Evolutionary conservation across 495 filamentous ascomycete species (phyloP), one percentile per base, ranked within the genome.

Genomic region (Hyaloscypha variabilis): DNA sequence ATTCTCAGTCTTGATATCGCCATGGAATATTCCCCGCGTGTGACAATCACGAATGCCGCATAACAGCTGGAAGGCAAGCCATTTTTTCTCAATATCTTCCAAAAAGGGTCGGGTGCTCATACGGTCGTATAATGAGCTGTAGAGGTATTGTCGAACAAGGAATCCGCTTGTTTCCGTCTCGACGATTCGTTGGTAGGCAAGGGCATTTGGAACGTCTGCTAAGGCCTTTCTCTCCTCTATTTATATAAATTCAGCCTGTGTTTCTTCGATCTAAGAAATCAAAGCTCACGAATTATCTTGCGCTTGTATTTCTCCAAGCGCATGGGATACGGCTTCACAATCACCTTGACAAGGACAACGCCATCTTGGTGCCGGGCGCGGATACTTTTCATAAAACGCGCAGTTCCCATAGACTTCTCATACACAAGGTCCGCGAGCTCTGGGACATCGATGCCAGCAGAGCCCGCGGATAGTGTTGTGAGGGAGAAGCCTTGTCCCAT

Each of bases 401-500:
- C 93, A 62, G 88, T 90, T 54, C 95, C 96, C 72, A 98, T 88
- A 19, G 93, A 91, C 77, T 90, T 94, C 76, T 99, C 95, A 81
- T 97, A 97, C 30, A 86, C 83, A 67, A 97, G 76, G 72, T 97
- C 94, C 49, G 89, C 83, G 46, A 98, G 85, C 82, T 98, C 96
- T 42, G 93, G 90, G 23, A 96, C 88, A 76, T 98, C 95, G 76
- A 98, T 97, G 67, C 91, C 91, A 56, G 93, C 93, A 60, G 92
- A 88, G 75, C 93, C 94, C 63, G 92, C 90, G 36, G 94, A 93
- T 64, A 96, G 88, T 64, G 93, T 91, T 28, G 91, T 90, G 63
- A 96, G 84, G 67, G 96, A 98, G 78, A 96, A 97, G 72, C 91
- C 93, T 83, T 99, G 96, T 63, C 96, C 96, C 96, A 99, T 99